Percentiles rank a stretch among this genome's conserved stretches.
Evolutionary conservation across 768 basidiomycete species (phyloP).

Genomic region (Boletus reticulatus): DNA sequence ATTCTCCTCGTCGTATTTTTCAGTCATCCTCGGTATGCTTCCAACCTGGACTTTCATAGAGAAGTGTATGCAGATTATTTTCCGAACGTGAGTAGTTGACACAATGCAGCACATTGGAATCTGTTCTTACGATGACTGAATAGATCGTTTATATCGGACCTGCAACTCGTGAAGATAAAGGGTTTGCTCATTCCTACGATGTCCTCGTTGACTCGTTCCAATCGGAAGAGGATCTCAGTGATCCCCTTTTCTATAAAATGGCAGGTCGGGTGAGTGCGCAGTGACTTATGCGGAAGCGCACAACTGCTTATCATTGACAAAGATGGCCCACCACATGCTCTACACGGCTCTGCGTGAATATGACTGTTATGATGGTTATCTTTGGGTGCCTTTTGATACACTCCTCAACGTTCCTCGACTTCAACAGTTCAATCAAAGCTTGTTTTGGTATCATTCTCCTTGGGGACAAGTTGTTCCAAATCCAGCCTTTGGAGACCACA

Average conservation of each 20-base stretch:
- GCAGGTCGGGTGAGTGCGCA: slow-evolving; percentile 40
- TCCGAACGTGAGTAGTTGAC: slow-evolving; percentile 40
- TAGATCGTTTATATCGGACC: slow-evolving; percentile 52
- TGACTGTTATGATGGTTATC: slow-evolving; percentile 48
- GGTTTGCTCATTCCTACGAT: slow-evolving; percentile 49
- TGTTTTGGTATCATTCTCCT: slow-evolving; percentile 52
- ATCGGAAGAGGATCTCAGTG: slow-evolving; percentile 41
- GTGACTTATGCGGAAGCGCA: neutral
- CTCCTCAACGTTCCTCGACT: slow-evolving; percentile 49
- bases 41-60: slow-evolving; percentile 44
- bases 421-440: slow-evolving; percentile 42
- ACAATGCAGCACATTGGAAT: neutral
- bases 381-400: slow-evolving; percentile 53
- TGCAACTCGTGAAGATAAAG: slow-evolving; percentile 43
- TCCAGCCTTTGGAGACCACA: slow-evolving; percentile 25
- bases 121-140: neutral
- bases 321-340: slow-evolving; percentile 54
- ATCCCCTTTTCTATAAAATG: slow-evolving; percentile 39
- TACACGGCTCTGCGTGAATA: slow-evolving; percentile 44
- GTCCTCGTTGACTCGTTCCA: slow-evolving; percentile 47
- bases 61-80: slow-evolving; percentile 48
- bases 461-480: slow-evolving; percentile 44
- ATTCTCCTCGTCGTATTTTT: slow-evolving; percentile 49
- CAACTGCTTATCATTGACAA: slow-evolving; percentile 4
- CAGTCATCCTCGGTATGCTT: slow-evolving; percentile 46